These are phyloP conservation scores for Candida glaebosa DNA, from an alignment of 805 yeast species.

Conservation along the genomic window DNA sequence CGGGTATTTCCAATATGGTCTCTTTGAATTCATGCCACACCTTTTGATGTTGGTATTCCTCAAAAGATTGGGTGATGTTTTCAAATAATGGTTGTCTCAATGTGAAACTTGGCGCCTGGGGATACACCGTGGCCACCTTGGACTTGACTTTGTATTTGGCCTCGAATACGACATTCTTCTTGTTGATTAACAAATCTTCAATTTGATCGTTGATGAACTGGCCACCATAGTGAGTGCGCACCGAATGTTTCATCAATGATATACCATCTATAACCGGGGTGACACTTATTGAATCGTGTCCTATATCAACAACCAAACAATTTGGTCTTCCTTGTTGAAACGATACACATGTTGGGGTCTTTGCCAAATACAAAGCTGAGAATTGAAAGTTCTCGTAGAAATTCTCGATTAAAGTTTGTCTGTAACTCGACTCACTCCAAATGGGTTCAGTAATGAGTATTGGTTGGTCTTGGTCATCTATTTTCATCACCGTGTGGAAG, in stretches of 20 bases:
- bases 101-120: constrained; percentile 24
- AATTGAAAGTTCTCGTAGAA: constrained; percentile 65
- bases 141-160: constrained; percentile 47
- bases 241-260: constrained; percentile 65
- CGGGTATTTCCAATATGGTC: constrained; percentile 55
- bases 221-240: constrained; percentile 75
- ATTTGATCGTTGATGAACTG: constrained; percentile 57
- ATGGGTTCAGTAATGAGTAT: constrained; percentile 81
- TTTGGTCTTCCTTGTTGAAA: constrained; percentile 87
- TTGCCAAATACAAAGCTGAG: constrained; percentile 79
- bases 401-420: constrained; percentile 66
- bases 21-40: constrained; percentile 76
- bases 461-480: constrained; percentile 67
- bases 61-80: constrained; percentile 48
- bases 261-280: constrained; percentile 84
- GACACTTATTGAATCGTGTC: constrained; percentile 72
- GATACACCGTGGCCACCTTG: constrained; percentile 34
- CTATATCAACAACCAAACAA: constrained; percentile 81
- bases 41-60: constrained; percentile 52
- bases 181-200: constrained; percentile 32
- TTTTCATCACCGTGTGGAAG: constrained; percentile 47
- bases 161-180: constrained; percentile 27
- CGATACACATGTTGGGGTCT: constrained; percentile 82
- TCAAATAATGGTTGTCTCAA: constrained; percentile 9
- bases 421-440: constrained; percentile 70